Percentiles rank a stretch among this genome's conserved stretches.
These are phyloP conservation scores for Candida ficus DNA, from an alignment of 805 yeast genomes.

Conservation along the genomic window DNA sequence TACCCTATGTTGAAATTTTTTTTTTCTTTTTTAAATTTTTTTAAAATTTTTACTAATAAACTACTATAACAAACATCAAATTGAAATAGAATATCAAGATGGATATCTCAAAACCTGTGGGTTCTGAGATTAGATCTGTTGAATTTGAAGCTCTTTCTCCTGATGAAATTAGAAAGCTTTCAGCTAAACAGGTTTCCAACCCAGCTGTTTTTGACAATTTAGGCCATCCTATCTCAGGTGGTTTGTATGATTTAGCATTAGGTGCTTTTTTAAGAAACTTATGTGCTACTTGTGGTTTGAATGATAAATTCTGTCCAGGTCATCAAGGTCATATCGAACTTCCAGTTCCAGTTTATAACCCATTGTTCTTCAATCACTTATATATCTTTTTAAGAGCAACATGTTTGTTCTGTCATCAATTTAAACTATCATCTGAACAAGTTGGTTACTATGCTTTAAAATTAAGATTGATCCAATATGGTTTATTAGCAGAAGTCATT, in stretches of 20 bases:
- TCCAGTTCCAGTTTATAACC: slow-evolving; percentile 94
- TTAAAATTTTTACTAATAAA: neutral
- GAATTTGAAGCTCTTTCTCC: slow-evolving; percentile 85
- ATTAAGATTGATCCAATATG: slow-evolving; percentile 79
- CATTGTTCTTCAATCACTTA: slow-evolving; percentile 88
- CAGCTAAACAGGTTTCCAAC: slow-evolving; percentile 93
- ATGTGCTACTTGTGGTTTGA: slow-evolving; percentile 92
- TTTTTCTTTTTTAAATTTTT: slow-evolving; percentile 6
- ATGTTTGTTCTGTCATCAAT: slow-evolving; percentile 87
- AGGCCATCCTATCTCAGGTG: slow-evolving; percentile 94
- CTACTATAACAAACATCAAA: neutral
- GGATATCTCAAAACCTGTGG: slow-evolving; percentile 97
- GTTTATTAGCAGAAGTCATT: slow-evolving; percentile 72
- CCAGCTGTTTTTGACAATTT: slow-evolving; percentile 94
- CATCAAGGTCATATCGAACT: slow-evolving; percentile 97
- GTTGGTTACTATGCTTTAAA: slow-evolving; percentile 75
- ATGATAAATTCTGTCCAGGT: slow-evolving; percentile 93
- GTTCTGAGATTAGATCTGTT: slow-evolving; percentile 87
- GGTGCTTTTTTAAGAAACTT: slow-evolving; percentile 89
- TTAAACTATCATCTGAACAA: slow-evolving; percentile 65
- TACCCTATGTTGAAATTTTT: slow-evolving; percentile 10
- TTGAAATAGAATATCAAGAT: too few species aligned
- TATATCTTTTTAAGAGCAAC: slow-evolving; percentile 77
- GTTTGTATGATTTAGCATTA: slow-evolving; percentile 88
- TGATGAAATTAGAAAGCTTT: slow-evolving; percentile 75